Evolutionary conservation across 2,329 filamentous ascomycete genomes (phyloP), one percentile per base, ranked within the genome.

Genomic region (Bipolaris sorokiniana): DNA sequence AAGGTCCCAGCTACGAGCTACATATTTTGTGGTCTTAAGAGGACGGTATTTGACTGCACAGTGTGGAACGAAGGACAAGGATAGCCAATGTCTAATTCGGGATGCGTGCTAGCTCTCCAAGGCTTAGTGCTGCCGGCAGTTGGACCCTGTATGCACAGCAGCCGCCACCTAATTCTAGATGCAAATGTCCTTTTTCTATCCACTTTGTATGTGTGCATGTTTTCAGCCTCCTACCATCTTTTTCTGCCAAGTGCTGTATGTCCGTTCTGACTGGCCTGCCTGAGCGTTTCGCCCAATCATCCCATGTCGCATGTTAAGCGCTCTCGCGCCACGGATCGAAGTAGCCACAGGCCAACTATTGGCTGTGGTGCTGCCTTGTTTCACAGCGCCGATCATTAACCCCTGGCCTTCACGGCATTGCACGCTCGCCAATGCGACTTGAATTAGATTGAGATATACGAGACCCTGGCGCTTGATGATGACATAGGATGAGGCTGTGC

Each of bases 241-340:
- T 23, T 51, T 38, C 33, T 37, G 52, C 28, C 28, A 34, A 56
- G n/a, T 28, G 22, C 9, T 18, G 16, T 33, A 45, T 34, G 22
- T 37, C 48, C 31, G 22, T 34, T 58, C 38, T 65, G 38, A 67
- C 41, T 64, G 62, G 59, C 28, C 34, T 36, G 58, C 38, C 45
- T 38, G 57, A 59, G 64, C 64, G 67, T 72, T 68, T 71, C 68
- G 70, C 64, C 54, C 42, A 46, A 46, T 33, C 26, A 7, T 11
- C 9, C 42, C 31, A 46, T 61, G 72, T 73, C 61, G 63, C 69
- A 70, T 49, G 41, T 73, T 70, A 64, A 70, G 65, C 63, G 66
- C 68, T 63, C 37, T 34, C 22, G 57, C 65, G 64, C 66, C 68
- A 70, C 70, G 65, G 58, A 53, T 60, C 54, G 44, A 61, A 65